These are phyloP conservation scores for Solanum hybrid DNA, from an alignment of 305 asterid genomes.

Conservation along the genomic window DNA sequence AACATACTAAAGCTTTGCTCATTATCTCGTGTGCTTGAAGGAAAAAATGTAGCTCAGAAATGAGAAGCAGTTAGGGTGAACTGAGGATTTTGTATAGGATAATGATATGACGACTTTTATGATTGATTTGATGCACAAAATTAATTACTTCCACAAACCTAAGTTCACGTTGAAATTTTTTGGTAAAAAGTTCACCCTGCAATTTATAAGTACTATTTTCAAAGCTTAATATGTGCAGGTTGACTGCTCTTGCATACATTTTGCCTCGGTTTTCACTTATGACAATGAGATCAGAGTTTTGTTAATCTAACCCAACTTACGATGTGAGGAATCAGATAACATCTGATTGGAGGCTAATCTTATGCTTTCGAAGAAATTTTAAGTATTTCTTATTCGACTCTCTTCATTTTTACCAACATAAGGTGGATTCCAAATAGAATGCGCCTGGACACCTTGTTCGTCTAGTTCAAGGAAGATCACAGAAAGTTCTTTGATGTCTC, in stretches of 20 bases:
- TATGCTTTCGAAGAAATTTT: not conserved
- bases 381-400: not conserved
- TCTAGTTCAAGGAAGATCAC: not conserved
- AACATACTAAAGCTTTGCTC: not conserved
- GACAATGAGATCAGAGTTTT: not conserved
- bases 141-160: not conserved
- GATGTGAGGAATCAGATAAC: not conserved
- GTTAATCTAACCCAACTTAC: not conserved
- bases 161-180: not conserved
- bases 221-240: not conserved
- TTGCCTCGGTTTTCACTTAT: not conserved
- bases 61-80: not conserved
- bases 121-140: not conserved
- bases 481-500: not conserved
- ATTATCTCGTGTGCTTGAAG: not conserved
- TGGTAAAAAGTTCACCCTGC: not conserved
- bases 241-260: not conserved
- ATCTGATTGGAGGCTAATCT: not conserved
- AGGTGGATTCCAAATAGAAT: not conserved
- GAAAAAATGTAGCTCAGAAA: not conserved
- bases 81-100: not conserved
- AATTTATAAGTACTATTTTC: not conserved
- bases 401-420: not conserved
- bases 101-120: not conserved
- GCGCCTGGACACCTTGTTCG: not conserved